Evolutionary conservation across 2,329 filamentous ascomycete species (phyloP).

Genomic region (Peltaster fructicola): DNA sequence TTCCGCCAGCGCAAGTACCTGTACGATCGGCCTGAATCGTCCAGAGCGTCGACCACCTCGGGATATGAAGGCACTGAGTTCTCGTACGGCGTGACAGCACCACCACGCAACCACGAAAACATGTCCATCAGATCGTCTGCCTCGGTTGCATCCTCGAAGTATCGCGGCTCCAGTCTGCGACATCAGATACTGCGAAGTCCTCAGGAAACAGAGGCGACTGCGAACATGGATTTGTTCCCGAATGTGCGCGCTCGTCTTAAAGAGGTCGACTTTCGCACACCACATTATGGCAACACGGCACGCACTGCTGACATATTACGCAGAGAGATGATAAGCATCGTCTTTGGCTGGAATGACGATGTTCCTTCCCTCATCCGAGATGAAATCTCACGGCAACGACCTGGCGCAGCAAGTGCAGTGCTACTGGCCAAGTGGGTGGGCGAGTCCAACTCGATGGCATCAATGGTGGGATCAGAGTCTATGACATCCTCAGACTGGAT

Average conservation of each 20-base stretch:
- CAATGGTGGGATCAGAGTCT: slow-evolving; percentile 57
- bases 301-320: slow-evolving; percentile 54
- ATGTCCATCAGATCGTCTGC: slow-evolving; percentile 27
- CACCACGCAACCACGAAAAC: slow-evolving; percentile 19
- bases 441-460: slow-evolving; percentile 64
- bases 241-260: slow-evolving; percentile 64
- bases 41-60: slow-evolving; percentile 16
- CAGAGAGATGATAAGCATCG: slow-evolving; percentile 76
- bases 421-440: slow-evolving; percentile 86
- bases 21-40: slow-evolving; percentile 27
- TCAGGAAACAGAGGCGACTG: slow-evolving; percentile 37
- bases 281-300: slow-evolving; percentile 31
- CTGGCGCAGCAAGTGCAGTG: slow-evolving; percentile 60
- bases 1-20: slow-evolving; percentile 25
- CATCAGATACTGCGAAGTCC: slow-evolving; percentile 69
- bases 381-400: slow-evolving; percentile 57
- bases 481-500: slow-evolving; percentile 96
- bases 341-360: slow-evolving; percentile 89
- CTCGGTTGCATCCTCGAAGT: slow-evolving; percentile 30
- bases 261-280: slow-evolving; percentile 65
- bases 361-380: slow-evolving; percentile 67
- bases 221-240: slow-evolving; percentile 64
- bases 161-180: slow-evolving; percentile 49
- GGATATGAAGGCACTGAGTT: slow-evolving; percentile 21
- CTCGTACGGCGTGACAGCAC: slow-evolving; percentile 18